Conservation (phyloP, 2,329 filamentous ascomycete genomes). For the Cephalotrichum gorgonifer region DNA sequence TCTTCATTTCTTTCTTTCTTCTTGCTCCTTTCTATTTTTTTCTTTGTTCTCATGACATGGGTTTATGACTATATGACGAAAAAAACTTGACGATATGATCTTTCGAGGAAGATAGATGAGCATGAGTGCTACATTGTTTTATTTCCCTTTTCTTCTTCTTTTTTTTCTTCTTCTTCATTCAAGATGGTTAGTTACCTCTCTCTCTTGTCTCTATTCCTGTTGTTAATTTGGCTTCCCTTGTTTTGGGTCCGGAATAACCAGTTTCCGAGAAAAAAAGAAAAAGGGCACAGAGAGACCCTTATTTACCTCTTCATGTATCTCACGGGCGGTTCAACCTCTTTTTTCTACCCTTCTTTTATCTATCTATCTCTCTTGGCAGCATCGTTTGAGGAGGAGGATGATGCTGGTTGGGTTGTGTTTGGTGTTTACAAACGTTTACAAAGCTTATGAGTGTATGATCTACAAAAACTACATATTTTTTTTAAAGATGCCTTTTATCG, state of each 20-base stretch:
- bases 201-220: neutral
- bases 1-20: neutral
- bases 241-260: too few species aligned
- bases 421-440: neutral
- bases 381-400: neutral
- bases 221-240: too few species aligned
- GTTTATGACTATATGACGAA: neutral
- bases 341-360: constrained; percentile 3
- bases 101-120: constrained; percentile 3
- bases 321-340: constrained; percentile 8
- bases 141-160: constrained; percentile 5
- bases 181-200: neutral
- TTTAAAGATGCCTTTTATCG: too few species aligned
- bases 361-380: neutral
- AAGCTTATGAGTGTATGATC: constrained; percentile 3
- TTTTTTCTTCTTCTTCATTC: neutral
- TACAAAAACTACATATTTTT: too few species aligned
- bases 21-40: neutral
- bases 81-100: neutral
- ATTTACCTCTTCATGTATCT: too few species aligned
- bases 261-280: too few species aligned
- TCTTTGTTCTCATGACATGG: neutral
- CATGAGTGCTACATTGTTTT: constrained; percentile 2
- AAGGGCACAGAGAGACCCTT: too few species aligned
- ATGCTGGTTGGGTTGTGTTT: neutral